Conservation (phyloP, 495 filamentous ascomycete species). For the Penicillium turbatum region DNA sequence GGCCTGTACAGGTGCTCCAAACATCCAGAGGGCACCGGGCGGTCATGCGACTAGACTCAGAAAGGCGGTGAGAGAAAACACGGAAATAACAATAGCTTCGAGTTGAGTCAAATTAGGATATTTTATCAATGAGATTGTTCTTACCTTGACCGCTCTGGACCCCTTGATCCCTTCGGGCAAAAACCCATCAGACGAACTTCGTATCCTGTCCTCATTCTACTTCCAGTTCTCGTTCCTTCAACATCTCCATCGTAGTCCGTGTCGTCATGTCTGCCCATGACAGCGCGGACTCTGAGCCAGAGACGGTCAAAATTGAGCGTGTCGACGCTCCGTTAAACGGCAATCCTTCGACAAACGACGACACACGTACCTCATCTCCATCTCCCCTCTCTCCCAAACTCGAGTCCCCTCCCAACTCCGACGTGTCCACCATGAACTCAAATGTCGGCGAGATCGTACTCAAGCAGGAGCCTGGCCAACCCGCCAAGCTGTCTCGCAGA, state of each 20-base stretch:
- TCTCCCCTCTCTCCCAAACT: constrained; percentile 13
- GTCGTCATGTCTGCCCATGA: constrained; percentile 48
- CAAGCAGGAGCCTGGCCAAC: constrained; percentile 63
- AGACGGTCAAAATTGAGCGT: constrained; percentile 19
- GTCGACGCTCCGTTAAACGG: constrained; percentile 9
- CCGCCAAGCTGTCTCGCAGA: constrained; percentile 70
- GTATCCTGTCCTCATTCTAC: constrained; percentile 7
- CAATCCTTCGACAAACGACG: constrained; percentile 14
- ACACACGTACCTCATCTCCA: constrained; percentile 8
- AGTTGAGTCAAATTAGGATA: constrained; percentile 7
- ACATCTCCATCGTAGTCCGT: constrained; percentile 27
- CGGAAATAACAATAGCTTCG: constrained; percentile 12
- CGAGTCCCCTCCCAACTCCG: constrained; percentile 7
- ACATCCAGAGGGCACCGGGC: neutral
- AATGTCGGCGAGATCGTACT: constrained; percentile 50
- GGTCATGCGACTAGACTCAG: neutral
- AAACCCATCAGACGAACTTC: neutral
- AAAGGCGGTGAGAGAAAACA: constrained; percentile 8
- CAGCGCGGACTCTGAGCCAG: constrained; percentile 35
- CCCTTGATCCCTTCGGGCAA: constrained; percentile 9
- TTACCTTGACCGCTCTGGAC: constrained; percentile 8
- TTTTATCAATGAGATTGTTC: constrained; percentile 8
- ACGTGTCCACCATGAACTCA: constrained; percentile 21
- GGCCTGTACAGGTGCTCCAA: neutral
- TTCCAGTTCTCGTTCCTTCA: constrained; percentile 1